Evolutionary conservation across 345 rosid genomes (phyloP).

Genomic region (Hirschfeldia incana): DNA sequence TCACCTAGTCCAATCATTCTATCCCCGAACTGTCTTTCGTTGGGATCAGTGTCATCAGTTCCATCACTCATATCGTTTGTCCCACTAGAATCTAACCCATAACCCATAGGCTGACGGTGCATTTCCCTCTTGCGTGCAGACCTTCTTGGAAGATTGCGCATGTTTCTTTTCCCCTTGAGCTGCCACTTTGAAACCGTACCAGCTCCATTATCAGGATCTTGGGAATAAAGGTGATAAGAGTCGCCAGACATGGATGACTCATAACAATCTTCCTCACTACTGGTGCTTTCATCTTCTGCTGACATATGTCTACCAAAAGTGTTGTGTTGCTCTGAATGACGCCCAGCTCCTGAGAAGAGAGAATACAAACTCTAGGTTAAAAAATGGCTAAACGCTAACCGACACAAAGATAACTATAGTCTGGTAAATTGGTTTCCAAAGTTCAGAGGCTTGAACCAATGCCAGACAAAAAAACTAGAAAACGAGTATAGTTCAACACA

Average conservation of each 20-base stretch:
- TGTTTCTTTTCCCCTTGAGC: constrained; percentile 83
- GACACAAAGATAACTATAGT: background rate
- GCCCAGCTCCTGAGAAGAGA: constrained; percentile 37
- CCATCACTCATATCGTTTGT: background rate
- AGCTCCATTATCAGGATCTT: constrained; percentile 53
- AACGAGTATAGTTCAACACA: background rate
- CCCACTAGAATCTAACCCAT: constrained; percentile 42
- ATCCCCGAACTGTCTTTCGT: constrained; percentile 44
- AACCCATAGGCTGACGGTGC: constrained; percentile 38
- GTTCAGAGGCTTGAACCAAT: background rate
- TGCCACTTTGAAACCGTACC: constrained; percentile 83
- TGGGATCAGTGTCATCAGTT: constrained; percentile 50
- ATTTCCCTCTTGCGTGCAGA: constrained; percentile 41
- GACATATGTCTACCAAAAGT: constrained; percentile 45
- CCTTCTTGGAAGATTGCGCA: constrained; percentile 63
- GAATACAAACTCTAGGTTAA: constrained; percentile 24
- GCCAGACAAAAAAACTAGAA: background rate
- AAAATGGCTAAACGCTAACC: background rate
- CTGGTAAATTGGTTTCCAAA: background rate
- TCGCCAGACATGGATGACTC: constrained; percentile 75
- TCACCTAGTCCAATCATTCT: constrained; percentile 43
- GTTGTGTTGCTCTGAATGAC: constrained; percentile 26
- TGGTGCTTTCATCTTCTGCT: constrained; percentile 61
- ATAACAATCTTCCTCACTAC: constrained; percentile 70
- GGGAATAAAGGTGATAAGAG: constrained; percentile 50